Conservation (phyloP, 805 yeast species). For the Ogataea corticis region DNA sequence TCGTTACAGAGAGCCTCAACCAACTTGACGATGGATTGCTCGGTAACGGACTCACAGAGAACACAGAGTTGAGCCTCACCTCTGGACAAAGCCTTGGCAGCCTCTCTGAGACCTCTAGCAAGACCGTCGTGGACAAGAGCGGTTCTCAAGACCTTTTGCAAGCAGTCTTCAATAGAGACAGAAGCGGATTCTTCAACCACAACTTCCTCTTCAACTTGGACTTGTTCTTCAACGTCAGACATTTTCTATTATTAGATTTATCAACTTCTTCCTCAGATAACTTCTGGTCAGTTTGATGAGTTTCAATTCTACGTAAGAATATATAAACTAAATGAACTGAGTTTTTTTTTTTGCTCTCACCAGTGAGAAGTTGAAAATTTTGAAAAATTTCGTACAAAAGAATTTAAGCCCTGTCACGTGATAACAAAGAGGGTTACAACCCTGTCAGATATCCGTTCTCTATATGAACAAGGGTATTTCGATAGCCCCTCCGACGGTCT, state of each 20-base stretch:
- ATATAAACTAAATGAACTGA: not conserved
- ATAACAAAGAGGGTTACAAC: slow-evolving; percentile 9
- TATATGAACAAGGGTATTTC: slow-evolving; percentile 46
- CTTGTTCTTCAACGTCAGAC: slow-evolving; percentile 95
- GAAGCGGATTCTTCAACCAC: slow-evolving; percentile 84
- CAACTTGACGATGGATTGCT: slow-evolving; percentile 93
- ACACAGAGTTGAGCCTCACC: slow-evolving; percentile 98
- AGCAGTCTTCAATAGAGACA: slow-evolving; percentile 96
- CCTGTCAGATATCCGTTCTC: slow-evolving; percentile 1
- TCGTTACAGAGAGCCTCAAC: slow-evolving; percentile 99
- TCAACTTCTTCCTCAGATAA: slow-evolving; percentile 43
- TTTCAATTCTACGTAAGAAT: slow-evolving; percentile 3
- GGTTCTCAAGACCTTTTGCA: slow-evolving; percentile 97
- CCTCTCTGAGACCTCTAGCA: slow-evolving; percentile 99
- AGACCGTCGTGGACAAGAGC: slow-evolving; percentile 98
- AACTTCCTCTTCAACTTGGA: slow-evolving; percentile 74
- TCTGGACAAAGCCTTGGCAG: slow-evolving; percentile 96
- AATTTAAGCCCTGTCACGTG: slow-evolving; percentile 16
- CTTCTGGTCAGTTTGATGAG: slow-evolving; percentile 38
- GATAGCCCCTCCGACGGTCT: slow-evolving; percentile 44
- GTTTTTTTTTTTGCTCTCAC: slow-evolving; percentile 2
- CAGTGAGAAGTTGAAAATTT: slow-evolving; percentile 5
- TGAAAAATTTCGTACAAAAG: not conserved
- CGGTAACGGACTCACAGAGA: slow-evolving; percentile 97
- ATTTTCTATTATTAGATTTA: slow-evolving; percentile 30